Conservation (phyloP, 805 yeast species). For the Saccharomycopsis sp. region DNA sequence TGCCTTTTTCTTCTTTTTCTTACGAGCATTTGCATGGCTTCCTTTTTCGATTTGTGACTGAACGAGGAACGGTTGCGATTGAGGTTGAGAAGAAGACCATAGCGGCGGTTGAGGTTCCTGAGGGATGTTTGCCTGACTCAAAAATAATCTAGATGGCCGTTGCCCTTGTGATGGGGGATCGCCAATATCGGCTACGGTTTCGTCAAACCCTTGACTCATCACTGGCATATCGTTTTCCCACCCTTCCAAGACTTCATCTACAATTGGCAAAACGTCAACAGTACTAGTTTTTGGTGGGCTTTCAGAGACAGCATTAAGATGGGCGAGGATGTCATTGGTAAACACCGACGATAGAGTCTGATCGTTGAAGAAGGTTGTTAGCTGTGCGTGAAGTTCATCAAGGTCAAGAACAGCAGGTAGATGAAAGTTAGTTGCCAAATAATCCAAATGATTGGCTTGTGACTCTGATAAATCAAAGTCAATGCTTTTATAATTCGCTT, state of each 20-base stretch:
- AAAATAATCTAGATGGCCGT: neutral
- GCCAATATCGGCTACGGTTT: neutral
- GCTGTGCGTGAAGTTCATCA: too few species aligned
- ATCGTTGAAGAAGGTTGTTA: too few species aligned
- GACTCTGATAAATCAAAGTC: neutral
- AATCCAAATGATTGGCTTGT: neutral
- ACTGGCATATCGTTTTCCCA: neutral
- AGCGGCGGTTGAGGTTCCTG: neutral
- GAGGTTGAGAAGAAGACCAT: too few species aligned
- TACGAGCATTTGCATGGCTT: neutral
- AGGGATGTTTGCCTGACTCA: neutral
- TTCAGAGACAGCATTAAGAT: neutral
- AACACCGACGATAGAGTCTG: neutral
- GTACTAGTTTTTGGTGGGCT: neutral
- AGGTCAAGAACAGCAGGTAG: too few species aligned
- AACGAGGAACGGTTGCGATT: neutral
- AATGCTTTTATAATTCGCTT: too few species aligned
- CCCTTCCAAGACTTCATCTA: neutral
- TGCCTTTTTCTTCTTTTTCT: constrained; percentile 6
- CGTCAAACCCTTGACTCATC: neutral
- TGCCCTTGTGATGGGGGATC: neutral
- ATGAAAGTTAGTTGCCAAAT: too few species aligned
- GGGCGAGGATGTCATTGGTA: neutral
- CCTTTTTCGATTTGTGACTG: neutral
- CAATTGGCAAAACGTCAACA: neutral